Base-by-base conservation (phyloP, 805 yeast species). In the Sugiyamaella lignohabitans region DNA sequence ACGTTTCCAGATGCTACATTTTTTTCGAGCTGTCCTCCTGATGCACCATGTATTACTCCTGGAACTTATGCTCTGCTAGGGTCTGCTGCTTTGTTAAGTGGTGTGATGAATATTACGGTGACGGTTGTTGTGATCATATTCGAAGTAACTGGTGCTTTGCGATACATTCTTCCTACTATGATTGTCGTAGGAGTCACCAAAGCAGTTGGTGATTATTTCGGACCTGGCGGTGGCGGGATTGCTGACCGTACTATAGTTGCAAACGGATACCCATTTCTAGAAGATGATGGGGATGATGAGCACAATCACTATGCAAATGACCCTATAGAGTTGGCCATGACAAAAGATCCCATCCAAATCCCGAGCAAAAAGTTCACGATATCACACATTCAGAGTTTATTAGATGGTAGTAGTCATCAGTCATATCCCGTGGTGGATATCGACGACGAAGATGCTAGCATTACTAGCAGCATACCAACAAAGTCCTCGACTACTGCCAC, bases 31-130 rank as follows among this genome's bases (percentile, higher is more conserved):
- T 75, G 79, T 37, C 61, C 70, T 29, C 59, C 63, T 2, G 73
- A 71, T 35, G 70, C 68, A 20, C 53, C 64, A 1, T 87, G 95
- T 56, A 80, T 93, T 29, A 86, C 88, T 8, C 93, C 97, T 0
- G 98, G 98, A 0, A 84, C 96, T 0, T 93, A 91, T 64, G 96
- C 98, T 0, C 84, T 91, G 53, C 69, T 93, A 23, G 99, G 98
- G 2, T 97, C 99, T 0, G 98, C 91, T 0, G 95, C 97, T 2
- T 84, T 96, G 0, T 71, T 93, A 39, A 80, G 94, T 62, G 99
- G 99, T 2, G 91, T 93, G 30, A 93, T 97, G 21, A 89, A 91
- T 59, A 69, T 93, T 50, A 87, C 96, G 0, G 82, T 93, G 6
- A 82, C 98, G 0, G 97, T 91, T 18, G 98, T 89, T 1, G 86